These are phyloP conservation scores for Kluyveromyces starmeri DNA, from an alignment of 805 yeast genomes.

Conservation along the genomic window DNA sequence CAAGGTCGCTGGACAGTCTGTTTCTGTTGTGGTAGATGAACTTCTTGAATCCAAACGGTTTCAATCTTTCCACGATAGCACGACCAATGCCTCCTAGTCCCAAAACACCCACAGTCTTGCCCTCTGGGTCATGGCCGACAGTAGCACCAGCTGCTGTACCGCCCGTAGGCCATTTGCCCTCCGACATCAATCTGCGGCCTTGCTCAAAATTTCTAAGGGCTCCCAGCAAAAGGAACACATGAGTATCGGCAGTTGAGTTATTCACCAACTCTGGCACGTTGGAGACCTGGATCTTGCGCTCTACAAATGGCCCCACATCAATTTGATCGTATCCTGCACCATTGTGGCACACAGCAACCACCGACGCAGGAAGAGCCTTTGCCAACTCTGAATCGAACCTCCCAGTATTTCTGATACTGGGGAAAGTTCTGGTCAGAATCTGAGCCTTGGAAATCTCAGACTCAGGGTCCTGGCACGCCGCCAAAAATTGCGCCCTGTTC, in stretches of 20 bases:
- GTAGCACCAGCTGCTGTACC: conserved; percentile 52
- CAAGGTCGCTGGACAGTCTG: conserved; percentile 50
- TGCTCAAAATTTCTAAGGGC: conserved; percentile 59
- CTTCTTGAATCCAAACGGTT: conserved; percentile 68
- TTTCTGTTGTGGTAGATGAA: conserved; percentile 67
- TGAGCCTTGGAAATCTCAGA: conserved; percentile 27
- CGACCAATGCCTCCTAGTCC: conserved; percentile 92
- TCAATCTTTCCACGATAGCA: conserved; percentile 60
- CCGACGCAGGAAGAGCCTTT: conserved; percentile 42
- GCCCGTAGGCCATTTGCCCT: conserved; percentile 52
- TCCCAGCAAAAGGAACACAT: conserved; percentile 51
- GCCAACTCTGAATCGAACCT: conserved; percentile 56
- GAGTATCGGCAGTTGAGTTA: conserved; percentile 64
- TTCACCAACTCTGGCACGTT: conserved; percentile 61
- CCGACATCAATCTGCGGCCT: conserved; percentile 44
- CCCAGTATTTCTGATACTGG: conserved; percentile 46
- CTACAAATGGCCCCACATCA: conserved; percentile 44
- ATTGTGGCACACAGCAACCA: conserved; percentile 46
- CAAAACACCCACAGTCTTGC: conserved; percentile 66
- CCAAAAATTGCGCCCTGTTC: conserved; percentile 30
- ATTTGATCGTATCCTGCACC: conserved; percentile 79
- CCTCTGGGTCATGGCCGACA: conserved; percentile 67
- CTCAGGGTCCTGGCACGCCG: conserved; percentile 23
- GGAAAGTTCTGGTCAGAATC: conserved; percentile 44
- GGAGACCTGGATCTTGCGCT: conserved; percentile 51